A percentile compares a stretch with the other conserved stretches of the same genome.
These are phyloP conservation scores for Xylaria sp. DNA, from an alignment of 2,329 filamentous ascomycete species.

Conservation along the genomic window DNA sequence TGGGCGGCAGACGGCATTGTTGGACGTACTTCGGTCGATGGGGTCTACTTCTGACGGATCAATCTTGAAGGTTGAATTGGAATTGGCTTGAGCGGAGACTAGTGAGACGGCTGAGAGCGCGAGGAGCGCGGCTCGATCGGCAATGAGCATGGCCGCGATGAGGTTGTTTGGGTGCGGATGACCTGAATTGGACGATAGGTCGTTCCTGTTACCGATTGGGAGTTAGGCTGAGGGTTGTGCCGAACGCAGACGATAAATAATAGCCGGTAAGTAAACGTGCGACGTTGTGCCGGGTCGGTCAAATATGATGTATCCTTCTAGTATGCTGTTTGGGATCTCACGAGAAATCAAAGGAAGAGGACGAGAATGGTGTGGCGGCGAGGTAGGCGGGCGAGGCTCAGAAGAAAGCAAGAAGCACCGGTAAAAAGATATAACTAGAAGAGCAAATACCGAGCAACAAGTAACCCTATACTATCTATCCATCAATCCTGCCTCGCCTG, in stretches of 20 bases:
- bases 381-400: neutral
- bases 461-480: too few relatives aligned
- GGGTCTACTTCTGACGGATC: slow-evolving; percentile 42
- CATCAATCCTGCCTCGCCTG: too few relatives aligned
- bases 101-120: slow-evolving; percentile 52
- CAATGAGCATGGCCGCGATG: slow-evolving; percentile 39
- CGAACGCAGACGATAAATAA: slow-evolving; percentile 2
- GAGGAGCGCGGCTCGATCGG: slow-evolving; percentile 45
- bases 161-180: neutral
- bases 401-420: slow-evolving; percentile 5
- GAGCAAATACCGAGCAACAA: too few relatives aligned
- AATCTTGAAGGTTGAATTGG: slow-evolving; percentile 53
- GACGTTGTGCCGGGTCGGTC: slow-evolving; percentile 1
- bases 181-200: neutral
- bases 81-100: slow-evolving; percentile 49
- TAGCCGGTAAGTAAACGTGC: slow-evolving; percentile 1
- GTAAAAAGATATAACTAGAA: too few relatives aligned
- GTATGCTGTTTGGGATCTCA: slow-evolving; percentile 15
- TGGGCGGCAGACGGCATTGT: neutral
- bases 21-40: slow-evolving; percentile 49
- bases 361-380: neutral
- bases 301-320: slow-evolving; percentile 1
- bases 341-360: too few relatives aligned
- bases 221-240: slow-evolving; percentile 1
- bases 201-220: neutral